phyloP scores from a whole-genome alignment of 352 stramenopile species.

The Peronospora destructor region DNA sequence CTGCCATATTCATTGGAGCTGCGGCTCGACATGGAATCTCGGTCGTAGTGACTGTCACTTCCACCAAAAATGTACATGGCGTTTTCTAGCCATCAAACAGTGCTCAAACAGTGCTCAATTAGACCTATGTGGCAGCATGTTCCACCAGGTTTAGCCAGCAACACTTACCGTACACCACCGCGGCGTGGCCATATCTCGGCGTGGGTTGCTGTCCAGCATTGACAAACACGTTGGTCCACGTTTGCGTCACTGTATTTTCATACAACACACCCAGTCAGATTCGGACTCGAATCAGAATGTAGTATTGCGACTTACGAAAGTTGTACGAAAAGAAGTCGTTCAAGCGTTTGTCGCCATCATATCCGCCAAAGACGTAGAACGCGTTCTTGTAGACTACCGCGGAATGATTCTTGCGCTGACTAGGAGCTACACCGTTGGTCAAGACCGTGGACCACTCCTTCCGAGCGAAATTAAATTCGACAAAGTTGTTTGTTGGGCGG shows the following conservation, averaged over 20 bases:
- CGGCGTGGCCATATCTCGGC: conserved; percentile 92
- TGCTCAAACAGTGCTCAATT: neutral
- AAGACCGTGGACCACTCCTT: conserved; percentile 63
- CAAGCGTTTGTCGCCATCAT: conserved; percentile 87
- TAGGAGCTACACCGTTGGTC: conserved; percentile 59
- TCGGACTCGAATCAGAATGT: neutral
- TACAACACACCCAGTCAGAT: neutral
- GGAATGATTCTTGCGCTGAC: conserved; percentile 89
- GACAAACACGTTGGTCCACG: conserved; percentile 68
- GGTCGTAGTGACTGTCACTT: conserved; percentile 45
- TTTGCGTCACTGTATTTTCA: conserved; percentile 56
- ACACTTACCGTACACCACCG: conserved; percentile 72
- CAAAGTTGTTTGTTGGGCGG: conserved; percentile 87
- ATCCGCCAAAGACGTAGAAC: conserved; percentile 93
- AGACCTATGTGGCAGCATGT: neutral
- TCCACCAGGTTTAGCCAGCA: neutral
- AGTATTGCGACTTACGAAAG: conserved; percentile 55
- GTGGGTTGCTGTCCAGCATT: conserved; percentile 83
- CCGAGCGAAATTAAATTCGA: conserved; percentile 85
- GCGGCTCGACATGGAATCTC: conserved; percentile 55
- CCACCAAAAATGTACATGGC: conserved; percentile 32
- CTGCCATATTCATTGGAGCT: conserved; percentile 91
- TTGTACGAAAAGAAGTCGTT: conserved; percentile 95
- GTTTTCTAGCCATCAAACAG: conserved; percentile 15
- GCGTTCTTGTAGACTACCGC: conserved; percentile 87